These are phyloP conservation scores for Euclidium syriacum DNA, from an alignment of 345 rosid species.

Conservation along the genomic window DNA sequence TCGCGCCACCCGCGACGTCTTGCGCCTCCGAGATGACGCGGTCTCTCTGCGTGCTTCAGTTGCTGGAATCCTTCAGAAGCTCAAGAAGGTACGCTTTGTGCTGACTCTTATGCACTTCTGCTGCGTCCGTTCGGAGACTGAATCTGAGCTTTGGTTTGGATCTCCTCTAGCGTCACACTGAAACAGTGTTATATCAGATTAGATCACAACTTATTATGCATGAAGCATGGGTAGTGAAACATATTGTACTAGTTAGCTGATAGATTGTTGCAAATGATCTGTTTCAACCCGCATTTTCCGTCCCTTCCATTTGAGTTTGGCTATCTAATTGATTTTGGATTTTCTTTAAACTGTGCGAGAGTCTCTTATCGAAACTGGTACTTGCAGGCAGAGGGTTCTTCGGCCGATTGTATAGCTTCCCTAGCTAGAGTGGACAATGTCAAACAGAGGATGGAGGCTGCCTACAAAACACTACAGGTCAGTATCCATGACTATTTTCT, in stretches of 20 bases:
- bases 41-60: conserved; percentile 73
- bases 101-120: not conserved
- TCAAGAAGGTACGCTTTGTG: conserved; percentile 57
- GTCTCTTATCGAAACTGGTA: conserved; percentile 9
- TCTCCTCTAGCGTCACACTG: not conserved
- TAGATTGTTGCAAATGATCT: not conserved
- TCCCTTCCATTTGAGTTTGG: not conserved
- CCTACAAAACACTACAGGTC: conserved; percentile 89
- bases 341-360: not conserved
- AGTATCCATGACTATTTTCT: not conserved
- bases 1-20: conserved; percentile 86
- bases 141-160: conserved; percentile 7
- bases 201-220: not conserved
- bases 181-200: not conserved
- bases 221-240: not conserved
- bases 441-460: conserved; percentile 98
- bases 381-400: conserved; percentile 86
- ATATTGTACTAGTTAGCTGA: not conserved
- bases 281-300: not conserved
- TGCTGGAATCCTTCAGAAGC: conserved; percentile 82
- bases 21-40: conserved; percentile 93
- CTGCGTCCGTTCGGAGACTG: not conserved
- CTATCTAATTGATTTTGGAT: not conserved
- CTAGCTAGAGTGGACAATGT: conserved; percentile 93
- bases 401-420: conserved; percentile 86